Evolutionary conservation across 2,329 filamentous ascomycete species (phyloP), one percentile per base, ranked within the genome.

Genomic region (Orbilia blumenaviensis): DNA sequence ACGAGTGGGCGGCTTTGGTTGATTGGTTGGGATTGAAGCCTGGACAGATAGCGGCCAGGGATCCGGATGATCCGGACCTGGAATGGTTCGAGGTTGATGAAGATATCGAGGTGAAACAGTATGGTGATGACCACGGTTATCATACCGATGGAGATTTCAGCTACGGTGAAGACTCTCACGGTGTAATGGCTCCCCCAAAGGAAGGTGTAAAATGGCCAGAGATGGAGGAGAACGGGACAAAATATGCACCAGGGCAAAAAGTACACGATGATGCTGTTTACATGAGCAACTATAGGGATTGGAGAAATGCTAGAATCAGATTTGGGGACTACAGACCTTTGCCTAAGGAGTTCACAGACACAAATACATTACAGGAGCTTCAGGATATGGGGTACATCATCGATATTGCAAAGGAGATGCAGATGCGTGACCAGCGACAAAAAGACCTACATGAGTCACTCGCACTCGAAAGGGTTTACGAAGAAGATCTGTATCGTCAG

Each of bases 331-430:
- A 68, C 25, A 61, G 54, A n/a, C 3, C 29, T 6, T 52, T 68
- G 9, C 21, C 66, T 1, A 41, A 21, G 21, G 23, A 52, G 2
- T 42, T 61, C 34, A 42, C 42, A 14, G 8, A 52, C 21, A 21
- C 14, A 14, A 60, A 68, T 25, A 5, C 27, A 12, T 27, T 44
- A 23, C 27, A 27, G 10, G 16, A 60, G 16, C 38, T 68, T 36
- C 29, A 18, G 18, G 23, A 36, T 44, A 68, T 68, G 66, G 66
- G 66, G 29, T 68, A 68, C 27, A 61, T 68, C 2, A 52, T 61
- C 9, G 32, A 68, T 29, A 44, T 52, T 9, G 18, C 9, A 5
- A 50, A 18, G n/a, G 66, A 68, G 23, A n/a, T 8, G 16, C 9
- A 18, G 41, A 38, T 68, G 32, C 14, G 1, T 0, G 10, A 29